A percentile compares a stretch with the other conserved stretches of the same genome.
Conservation (phyloP, 345 rosid genomes). For the sweet orange (Citrus sinensis) region DNA sequence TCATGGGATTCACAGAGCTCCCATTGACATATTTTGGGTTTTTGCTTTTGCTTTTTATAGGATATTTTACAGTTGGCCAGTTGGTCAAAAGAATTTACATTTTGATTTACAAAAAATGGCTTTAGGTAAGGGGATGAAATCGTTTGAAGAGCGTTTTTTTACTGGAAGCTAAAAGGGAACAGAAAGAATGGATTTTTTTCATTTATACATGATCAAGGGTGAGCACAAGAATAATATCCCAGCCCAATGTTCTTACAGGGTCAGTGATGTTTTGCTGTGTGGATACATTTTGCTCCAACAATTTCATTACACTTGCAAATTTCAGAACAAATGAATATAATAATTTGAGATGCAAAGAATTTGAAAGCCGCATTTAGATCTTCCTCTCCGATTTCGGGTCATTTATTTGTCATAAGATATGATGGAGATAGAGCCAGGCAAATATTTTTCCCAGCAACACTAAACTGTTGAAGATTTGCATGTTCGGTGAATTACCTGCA, state of each 20-base stretch:
- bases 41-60: conserved; percentile 53
- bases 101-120: conserved; percentile 47
- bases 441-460: conserved; percentile 25
- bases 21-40: conserved; percentile 56
- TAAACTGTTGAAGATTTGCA: conserved; percentile 17
- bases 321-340: conserved; percentile 19
- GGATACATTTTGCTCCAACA: neutral
- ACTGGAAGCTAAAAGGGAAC: neutral
- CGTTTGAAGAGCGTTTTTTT: neutral
- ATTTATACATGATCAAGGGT: conserved; percentile 21
- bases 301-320: conserved; percentile 3
- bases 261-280: neutral
- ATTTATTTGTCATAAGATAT: conserved; percentile 14
- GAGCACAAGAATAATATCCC: neutral
- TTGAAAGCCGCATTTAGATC: neutral
- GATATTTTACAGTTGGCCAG: conserved; percentile 57
- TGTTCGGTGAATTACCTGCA: conserved; percentile 41
- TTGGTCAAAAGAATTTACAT: conserved; percentile 57
- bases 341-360: neutral
- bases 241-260: conserved; percentile 8
- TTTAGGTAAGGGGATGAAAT: conserved; percentile 24
- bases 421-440: conserved; percentile 27
- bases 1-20: conserved; percentile 40
- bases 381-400: conserved; percentile 13
- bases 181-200: neutral